A percentile compares a stretch with the other conserved stretches of the same genome.
Conservation (phyloP, 1,139 yeast species). For the Blastobotrys buckinghamii region DNA sequence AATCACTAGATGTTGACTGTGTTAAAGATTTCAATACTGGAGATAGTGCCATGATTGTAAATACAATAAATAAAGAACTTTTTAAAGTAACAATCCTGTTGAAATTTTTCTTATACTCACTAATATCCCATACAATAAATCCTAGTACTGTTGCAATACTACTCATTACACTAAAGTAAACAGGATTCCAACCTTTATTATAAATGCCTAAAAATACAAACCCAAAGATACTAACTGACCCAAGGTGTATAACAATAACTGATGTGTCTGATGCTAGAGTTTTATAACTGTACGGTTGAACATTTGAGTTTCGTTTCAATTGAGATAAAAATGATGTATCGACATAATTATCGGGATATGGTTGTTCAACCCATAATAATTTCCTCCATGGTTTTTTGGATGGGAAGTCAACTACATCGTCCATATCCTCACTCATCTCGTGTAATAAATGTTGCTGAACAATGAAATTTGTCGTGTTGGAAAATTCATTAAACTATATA, state of each 20-base stretch:
- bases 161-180: slow-evolving; percentile 28
- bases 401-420: slow-evolving; percentile 9
- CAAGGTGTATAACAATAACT: slow-evolving; percentile 59
- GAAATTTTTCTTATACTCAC: slow-evolving; percentile 5
- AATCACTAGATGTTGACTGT: slow-evolving; percentile 83
- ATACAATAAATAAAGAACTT: slow-evolving; percentile 61
- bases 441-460: not conserved
- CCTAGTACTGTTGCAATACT: slow-evolving; percentile 35
- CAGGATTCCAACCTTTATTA: slow-evolving; percentile 31
- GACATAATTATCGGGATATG: slow-evolving; percentile 88
- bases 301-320: slow-evolving; percentile 70
- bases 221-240: slow-evolving; percentile 53
- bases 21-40: slow-evolving; percentile 89
- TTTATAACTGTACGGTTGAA: slow-evolving; percentile 58
- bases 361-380: slow-evolving; percentile 79
- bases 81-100: slow-evolving; percentile 38
- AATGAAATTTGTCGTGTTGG: not conserved
- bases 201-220: slow-evolving; percentile 53
- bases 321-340: slow-evolving; percentile 74
- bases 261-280: slow-evolving; percentile 64
- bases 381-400: slow-evolving; percentile 60
- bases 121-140: slow-evolving; percentile 34
- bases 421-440: not conserved
- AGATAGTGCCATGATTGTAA: slow-evolving; percentile 69
- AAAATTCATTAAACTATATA: too few species aligned